Conservation (phyloP, 352 stramenopile genomes). For the Pythium sukuiense region DNA sequence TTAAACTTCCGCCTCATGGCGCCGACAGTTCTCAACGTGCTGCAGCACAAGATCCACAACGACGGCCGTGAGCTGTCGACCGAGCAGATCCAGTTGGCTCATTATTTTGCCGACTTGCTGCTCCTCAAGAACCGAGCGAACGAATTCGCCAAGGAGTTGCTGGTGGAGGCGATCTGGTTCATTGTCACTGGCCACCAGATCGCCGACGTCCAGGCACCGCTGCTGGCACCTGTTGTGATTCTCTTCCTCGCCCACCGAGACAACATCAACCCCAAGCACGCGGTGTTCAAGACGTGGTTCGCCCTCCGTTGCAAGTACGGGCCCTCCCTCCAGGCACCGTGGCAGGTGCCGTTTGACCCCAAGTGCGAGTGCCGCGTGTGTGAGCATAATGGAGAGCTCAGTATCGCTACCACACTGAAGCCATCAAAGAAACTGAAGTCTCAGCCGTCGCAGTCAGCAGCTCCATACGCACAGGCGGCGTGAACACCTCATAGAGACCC, state of each 20-base stretch:
- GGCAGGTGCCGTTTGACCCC: constrained; percentile 57
- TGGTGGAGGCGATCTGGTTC: constrained; percentile 63
- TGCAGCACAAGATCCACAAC: constrained; percentile 47
- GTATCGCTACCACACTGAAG: not conserved
- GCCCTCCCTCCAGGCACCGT: constrained; percentile 40
- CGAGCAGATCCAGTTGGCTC: constrained; percentile 44
- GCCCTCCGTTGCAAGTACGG: constrained; percentile 69
- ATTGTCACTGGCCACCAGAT: constrained; percentile 48
- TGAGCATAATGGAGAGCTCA: constrained; percentile 39
- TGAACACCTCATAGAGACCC: constrained; percentile 2
- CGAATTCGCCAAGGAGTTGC: constrained; percentile 44
- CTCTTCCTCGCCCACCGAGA: constrained; percentile 65
- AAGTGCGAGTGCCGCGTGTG: constrained; percentile 62
- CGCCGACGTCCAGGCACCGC: constrained; percentile 40
- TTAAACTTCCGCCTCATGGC: constrained; percentile 62
- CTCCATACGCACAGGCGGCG: not conserved
- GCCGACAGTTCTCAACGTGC: constrained; percentile 39
- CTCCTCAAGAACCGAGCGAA: constrained; percentile 47
- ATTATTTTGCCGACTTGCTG: constrained; percentile 62
- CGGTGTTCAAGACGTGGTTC: constrained; percentile 55
- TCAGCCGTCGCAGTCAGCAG: not conserved
- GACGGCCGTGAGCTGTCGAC: constrained; percentile 18
- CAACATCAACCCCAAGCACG: constrained; percentile 63
- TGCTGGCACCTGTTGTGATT: constrained; percentile 56
- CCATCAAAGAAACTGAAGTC: not conserved